Evolutionary conservation across 2,329 filamentous ascomycete species (phyloP).

Genomic region (Aureobasidium sp.): DNA sequence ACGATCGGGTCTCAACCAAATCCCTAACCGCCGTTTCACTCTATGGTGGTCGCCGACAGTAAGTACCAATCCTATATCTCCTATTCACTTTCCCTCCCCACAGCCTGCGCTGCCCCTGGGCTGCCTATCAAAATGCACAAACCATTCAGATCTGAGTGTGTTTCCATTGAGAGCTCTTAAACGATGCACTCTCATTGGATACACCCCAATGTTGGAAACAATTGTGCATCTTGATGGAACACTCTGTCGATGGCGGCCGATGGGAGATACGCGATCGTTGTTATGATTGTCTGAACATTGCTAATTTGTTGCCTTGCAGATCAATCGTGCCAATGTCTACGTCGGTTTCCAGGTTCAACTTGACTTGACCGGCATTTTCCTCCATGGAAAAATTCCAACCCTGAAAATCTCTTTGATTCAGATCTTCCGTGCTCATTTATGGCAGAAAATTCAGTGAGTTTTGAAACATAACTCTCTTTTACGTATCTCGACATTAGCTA

Average conservation of each 20-base stretch:
- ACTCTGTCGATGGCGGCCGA: background rate
- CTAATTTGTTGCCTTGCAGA: conserved; percentile 28
- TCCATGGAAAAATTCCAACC: conserved; percentile 97
- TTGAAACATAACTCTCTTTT: too few species aligned
- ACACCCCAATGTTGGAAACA: background rate
- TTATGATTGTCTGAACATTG: background rate
- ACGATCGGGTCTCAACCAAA: conserved; percentile 92
- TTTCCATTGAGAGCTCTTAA: background rate
- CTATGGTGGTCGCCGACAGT: conserved; percentile 74
- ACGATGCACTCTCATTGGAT: background rate
- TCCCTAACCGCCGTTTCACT: conserved; percentile 96
- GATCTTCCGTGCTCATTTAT: conserved; percentile 98
- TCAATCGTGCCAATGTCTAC: conserved; percentile 94
- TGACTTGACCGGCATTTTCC: conserved; percentile 95
- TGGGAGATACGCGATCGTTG: conserved; percentile 6
- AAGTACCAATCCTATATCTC: background rate
- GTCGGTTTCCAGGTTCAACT: conserved; percentile 99
- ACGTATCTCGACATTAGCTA: background rate
- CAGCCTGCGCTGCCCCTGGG: background rate
- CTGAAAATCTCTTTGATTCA: conserved; percentile 97
- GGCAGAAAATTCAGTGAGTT: conserved; percentile 84
- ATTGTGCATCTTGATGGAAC: background rate
- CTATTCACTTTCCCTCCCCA: background rate
- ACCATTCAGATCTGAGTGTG: background rate
- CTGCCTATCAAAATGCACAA: background rate